phyloP scores from a whole-genome alignment of 2,329 filamentous ascomycete species.

The Exophiala dermatitidis region DNA sequence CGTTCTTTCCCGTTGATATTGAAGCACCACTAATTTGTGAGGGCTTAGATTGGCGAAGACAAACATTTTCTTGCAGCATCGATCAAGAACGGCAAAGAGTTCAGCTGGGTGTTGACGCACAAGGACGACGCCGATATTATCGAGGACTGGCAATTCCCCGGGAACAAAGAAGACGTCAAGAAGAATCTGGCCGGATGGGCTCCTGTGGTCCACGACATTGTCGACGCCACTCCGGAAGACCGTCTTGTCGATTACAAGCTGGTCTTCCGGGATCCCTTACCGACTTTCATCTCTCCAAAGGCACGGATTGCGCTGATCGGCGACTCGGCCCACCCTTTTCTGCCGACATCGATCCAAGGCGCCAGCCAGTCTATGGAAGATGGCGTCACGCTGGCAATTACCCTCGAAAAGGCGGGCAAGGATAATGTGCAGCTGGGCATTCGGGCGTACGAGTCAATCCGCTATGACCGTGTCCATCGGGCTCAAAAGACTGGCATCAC shows the following conservation, averaged over 20 bases:
- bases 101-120: conserved; percentile 52
- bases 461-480: conserved; percentile 25
- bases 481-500: conserved; percentile 27
- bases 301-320: conserved; percentile 44
- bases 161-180: conserved; percentile 46
- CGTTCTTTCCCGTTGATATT: neutral
- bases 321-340: conserved; percentile 46
- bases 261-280: conserved; percentile 22
- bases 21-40: neutral
- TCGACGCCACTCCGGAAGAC: conserved; percentile 25
- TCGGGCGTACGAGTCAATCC: conserved; percentile 25
- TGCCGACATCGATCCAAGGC: conserved; percentile 45
- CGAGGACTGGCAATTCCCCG: conserved; percentile 51
- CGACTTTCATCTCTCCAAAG: conserved; percentile 34
- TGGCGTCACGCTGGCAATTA: conserved; percentile 43
- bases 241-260: conserved; percentile 22
- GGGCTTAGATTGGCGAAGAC: conserved; percentile 37
- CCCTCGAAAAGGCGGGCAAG: conserved; percentile 31
- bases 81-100: conserved; percentile 47
- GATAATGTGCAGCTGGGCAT: conserved; percentile 27
- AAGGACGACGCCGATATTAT: conserved; percentile 43
- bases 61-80: conserved; percentile 45
- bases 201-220: conserved; percentile 30
- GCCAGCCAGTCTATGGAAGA: conserved; percentile 47
- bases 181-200: conserved; percentile 48